Conservation (phyloP, 73 alveolate genomes). For the Blepharisma japonicum region DNA sequence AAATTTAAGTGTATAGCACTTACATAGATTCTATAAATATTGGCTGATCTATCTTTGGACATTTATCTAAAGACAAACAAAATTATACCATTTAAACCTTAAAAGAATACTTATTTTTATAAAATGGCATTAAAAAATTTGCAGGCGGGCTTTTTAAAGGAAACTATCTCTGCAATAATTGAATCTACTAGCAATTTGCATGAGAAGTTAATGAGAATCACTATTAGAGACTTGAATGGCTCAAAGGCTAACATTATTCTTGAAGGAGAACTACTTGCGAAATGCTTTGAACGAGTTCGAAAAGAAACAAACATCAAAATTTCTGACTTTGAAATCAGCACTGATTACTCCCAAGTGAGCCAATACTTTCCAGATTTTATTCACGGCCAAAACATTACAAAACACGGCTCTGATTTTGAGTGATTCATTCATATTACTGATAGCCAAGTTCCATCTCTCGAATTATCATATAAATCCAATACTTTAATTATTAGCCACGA, state of each 20-base stretch:
- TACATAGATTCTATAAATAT: too few relatives aligned
- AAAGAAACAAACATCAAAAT: not conserved
- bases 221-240: not conserved
- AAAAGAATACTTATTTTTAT: too few relatives aligned
- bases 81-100: too few relatives aligned
- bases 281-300: not conserved
- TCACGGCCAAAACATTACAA: not conserved
- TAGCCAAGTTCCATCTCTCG: too few relatives aligned
- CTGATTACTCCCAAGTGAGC: not conserved
- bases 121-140: too few relatives aligned
- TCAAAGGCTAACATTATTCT: not conserved
- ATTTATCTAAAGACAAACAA: too few relatives aligned
- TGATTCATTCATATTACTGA: not conserved
- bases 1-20: too few relatives aligned
- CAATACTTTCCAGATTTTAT: constrained; percentile 3
- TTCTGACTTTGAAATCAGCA: not conserved
- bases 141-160: too few relatives aligned
- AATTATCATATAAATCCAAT: too few relatives aligned
- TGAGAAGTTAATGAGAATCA: not conserved
- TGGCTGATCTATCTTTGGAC: too few relatives aligned
- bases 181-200: not conserved
- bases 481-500: too few relatives aligned
- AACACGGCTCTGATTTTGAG: not conserved
- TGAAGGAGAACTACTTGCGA: not conserved
- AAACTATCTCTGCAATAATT: too few relatives aligned